Conservation (phyloP, 371 early-diverging fungal species). For the Basidiobolus heterosporus region DNA sequence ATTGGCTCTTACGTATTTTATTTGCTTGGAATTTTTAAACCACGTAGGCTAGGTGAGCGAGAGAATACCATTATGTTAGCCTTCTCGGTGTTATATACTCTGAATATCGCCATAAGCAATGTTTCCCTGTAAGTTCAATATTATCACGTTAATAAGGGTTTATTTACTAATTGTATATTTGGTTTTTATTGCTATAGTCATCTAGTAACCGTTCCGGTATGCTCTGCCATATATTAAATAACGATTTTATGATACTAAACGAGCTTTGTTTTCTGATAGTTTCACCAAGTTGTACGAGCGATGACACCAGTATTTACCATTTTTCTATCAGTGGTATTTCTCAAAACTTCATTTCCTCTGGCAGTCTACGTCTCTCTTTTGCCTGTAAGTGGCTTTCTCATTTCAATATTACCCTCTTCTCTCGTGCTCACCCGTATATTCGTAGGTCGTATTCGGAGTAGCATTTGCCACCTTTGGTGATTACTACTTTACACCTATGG, state of each 20-base stretch:
- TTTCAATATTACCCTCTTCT: no score
- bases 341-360: slow-evolving; percentile 29
- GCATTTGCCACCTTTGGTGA: slow-evolving; percentile 71
- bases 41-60: slow-evolving; percentile 27
- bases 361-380: slow-evolving; percentile 37
- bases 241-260: no score
- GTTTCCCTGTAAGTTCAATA: slow-evolving; percentile 54
- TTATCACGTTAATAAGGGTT: not conserved
- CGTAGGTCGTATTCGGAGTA: slow-evolving; percentile 60
- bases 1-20: slow-evolving; percentile 37
- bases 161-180: not conserved
- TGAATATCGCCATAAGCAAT: slow-evolving; percentile 76
- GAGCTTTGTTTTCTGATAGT: slow-evolving; percentile 5
- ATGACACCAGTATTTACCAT: slow-evolving; percentile 70
- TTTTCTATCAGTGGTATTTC: slow-evolving; percentile 32
- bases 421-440: not conserved
- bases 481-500: slow-evolving; percentile 50
- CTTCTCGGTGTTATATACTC: slow-evolving; percentile 74
- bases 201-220: slow-evolving; percentile 7
- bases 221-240: no score
- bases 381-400: slow-evolving; percentile 17
- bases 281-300: slow-evolving; percentile 73
- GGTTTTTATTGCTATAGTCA: not conserved
- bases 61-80: slow-evolving; percentile 51
- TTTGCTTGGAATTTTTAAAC: slow-evolving; percentile 33